A percentile compares a stretch with the other conserved stretches of the same genome.
These are phyloP conservation scores for Rhynchospora pubera DNA, from an alignment of 176 grass and related monocot species.

Conservation along the genomic window DNA sequence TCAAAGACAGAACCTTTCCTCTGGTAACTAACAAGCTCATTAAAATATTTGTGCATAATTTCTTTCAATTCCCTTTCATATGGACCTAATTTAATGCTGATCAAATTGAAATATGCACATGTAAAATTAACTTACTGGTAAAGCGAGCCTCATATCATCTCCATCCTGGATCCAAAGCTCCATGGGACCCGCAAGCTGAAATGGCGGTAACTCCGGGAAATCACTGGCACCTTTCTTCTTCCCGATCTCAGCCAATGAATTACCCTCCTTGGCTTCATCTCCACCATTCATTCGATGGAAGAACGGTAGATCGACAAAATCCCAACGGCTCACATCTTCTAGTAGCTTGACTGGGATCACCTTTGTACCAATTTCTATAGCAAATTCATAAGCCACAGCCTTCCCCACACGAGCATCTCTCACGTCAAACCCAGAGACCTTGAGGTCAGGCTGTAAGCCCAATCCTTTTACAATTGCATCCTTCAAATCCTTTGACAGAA, in stretches of 20 bases:
- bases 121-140: conserved; percentile 45
- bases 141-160: conserved; percentile 68
- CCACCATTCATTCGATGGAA: conserved; percentile 31
- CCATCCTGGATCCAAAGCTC: conserved; percentile 89
- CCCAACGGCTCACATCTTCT: conserved; percentile 67
- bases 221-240: conserved; percentile 17
- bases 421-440: conserved; percentile 79
- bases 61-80: not conserved
- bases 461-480: conserved; percentile 68
- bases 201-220: conserved; percentile 47
- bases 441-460: conserved; percentile 58
- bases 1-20: not conserved
- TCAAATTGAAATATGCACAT: not conserved
- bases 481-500: conserved; percentile 49
- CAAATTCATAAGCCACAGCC: conserved; percentile 75
- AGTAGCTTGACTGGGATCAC: conserved; percentile 68
- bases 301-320: conserved; percentile 73
- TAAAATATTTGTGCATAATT: not conserved
- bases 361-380: conserved; percentile 67
- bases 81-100: not conserved
- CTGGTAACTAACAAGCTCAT: not conserved
- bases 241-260: conserved; percentile 49
- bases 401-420: conserved; percentile 77
- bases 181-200: conserved; percentile 81
- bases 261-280: conserved; percentile 35